Base-by-base conservation (phyloP, 139 green algal genomes). In the Ostreobium quekettii region DNA sequence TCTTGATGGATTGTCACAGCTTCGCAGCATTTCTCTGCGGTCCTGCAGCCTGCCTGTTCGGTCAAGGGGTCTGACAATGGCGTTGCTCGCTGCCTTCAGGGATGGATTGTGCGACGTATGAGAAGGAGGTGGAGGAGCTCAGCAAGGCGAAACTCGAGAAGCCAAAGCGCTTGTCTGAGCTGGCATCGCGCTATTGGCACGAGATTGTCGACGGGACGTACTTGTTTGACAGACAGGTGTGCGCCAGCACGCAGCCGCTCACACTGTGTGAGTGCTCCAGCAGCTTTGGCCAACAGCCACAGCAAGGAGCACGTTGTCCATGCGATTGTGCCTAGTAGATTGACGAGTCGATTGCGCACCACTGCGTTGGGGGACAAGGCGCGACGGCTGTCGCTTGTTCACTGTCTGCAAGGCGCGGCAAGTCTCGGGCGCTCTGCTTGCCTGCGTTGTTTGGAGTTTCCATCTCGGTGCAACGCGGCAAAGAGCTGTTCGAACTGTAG, bases 111-210 rank as follows among this genome's bases (percentile, higher is more conserved):
- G n/a, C n/a, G n/a, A n/a, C n/a, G n/a, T n/a, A n/a, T n/a, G n/a
- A n/a, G n/a, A 62, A 49, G 32, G 76, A 77, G 29, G 82, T 93
- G 37, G 79, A 82, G 57, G 88, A 93, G 79, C 74, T 93, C 60
- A 68, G 73, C 29, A 91, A 90, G 62, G 61, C 76, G 24, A 91
- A 92, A 66, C 84, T 92, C 67, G 85, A 95, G 78, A 83, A 80
- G 70, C 85, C 85, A 31, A 95, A 95, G 74, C 74, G 73, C 62
- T 77, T 95, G 42, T 42, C 36, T 31, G 74, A 80, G 60, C 63
- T 82, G 29, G 78, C 80, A 4, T 35, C 46, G 35, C 65, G 72
- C 31, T 80, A 60, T 47, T 80, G 75, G 74, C 48, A 48, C 1
- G 80, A 83, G 71, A 26, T 81, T 6, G 60, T 67, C 0, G 65